Base-by-base conservation (phyloP, 352 stramenopile genomes). In the Pythium myriotylum region DNA sequence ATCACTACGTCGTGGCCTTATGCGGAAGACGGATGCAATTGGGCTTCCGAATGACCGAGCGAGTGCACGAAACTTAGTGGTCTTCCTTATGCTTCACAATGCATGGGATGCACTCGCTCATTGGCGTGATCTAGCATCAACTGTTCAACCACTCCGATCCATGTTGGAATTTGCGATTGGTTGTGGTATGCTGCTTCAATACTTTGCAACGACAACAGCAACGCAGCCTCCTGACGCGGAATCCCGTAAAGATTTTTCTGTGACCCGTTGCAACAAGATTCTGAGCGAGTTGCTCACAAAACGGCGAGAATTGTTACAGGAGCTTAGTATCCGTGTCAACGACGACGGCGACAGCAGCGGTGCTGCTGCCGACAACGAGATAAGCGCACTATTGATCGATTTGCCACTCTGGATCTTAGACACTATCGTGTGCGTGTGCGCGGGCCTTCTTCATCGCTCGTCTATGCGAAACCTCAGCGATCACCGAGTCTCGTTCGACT, bases 401-500 rank as follows among this genome's bases (percentile, higher is more conserved):
- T 59, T 94, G 35, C 83, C 86, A 24, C 55, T 93, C 17, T 86
- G 77, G 76, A 66, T 87, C 24, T 59, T 94, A 9, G 82, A 94
- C 42, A 83, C 79, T 16, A 54, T 92, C 14, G 77, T 90, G 2
- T 87, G 77, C 39, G 73, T 90, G 56, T 78, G 70, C 2, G 84
- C 84, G 7, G 86, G 86, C 1, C 58, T 94, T 9, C 73, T 86
- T 12, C 83, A 92, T 54, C 86, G 83, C 40, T 81, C 81, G 12
- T 80, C 81, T 57, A 88, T 89, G 68, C 72, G 80, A 29, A 91
- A 91, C 53, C 65, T 85, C 23, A 89, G 82, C 59, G 82, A 92
- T 53, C 89, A 91, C 42, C 86, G 84, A 55, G 73, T 92, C 29
- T 87, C 82, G 37, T 94, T 92, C 33, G 86, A 92, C 56, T 65